Evolutionary conservation across 805 yeast genomes (phyloP), one percentile per base, ranked within the genome.

Genomic region (Allodekkera sacchari): DNA sequence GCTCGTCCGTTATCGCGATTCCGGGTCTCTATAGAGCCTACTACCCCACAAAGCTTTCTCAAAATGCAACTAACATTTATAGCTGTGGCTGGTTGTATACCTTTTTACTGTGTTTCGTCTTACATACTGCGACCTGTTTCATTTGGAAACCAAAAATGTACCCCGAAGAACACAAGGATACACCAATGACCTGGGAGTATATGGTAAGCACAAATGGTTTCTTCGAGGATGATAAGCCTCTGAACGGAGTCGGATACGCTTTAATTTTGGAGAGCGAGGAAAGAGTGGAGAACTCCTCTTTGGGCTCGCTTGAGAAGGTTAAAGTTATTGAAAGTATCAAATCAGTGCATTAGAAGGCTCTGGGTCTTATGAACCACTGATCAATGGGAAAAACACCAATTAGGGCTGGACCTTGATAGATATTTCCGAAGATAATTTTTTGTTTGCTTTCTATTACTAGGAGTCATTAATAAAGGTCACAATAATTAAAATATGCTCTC

Each of bases 1-100:
- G 29, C 14, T 34, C 37, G 14, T 36, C 36, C 37, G 25, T 27
- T 15, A 33, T 48, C 15, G 53, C 50, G 12, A 50, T 50, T 27
- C 53, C 52, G 7, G 53, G 55, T 17, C 33, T 50, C 15, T 51
- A 50, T 33, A 43, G 49, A 15, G 47, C 55, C 14, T 46, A 46
- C 27, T 40, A 47, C 18, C 37, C 50, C 3, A 32, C 32, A 3
- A 21, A 34, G 8, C 25, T 43, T 18, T 26, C 43, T 10, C 38
- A 36, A 11, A 12, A 31, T 18, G 48, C 50, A 11, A 34, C 41
- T 18, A 34, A 46, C 30, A 48, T 46, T 32, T 46, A 39, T 28
- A 37, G 39, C 23, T 39, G 45, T 25, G 50, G 53, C n/a, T 48
- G 51, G 50, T 22, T 45, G n/a, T n/a, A n/a, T n/a, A n/a, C n/a